These are phyloP conservation scores for Chenopodium quinoa DNA, from an alignment of 148 eudicot genomes.

Conservation along the genomic window DNA sequence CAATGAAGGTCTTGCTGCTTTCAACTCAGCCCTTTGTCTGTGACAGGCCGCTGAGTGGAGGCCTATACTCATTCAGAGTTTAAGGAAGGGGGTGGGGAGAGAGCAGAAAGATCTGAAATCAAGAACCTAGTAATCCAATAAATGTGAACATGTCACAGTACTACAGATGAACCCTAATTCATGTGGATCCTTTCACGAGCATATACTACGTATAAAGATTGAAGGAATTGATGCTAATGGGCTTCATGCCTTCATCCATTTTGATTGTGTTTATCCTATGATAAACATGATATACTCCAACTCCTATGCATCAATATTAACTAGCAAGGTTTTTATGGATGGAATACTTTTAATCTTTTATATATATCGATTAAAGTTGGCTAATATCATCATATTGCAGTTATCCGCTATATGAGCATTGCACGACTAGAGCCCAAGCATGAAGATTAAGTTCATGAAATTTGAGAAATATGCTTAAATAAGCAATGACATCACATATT, in stretches of 20 bases:
- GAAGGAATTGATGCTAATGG: neutral
- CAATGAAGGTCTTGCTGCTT: neutral
- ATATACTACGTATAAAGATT: neutral
- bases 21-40: neutral
- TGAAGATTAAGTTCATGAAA: neutral
- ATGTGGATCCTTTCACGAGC: neutral
- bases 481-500: neutral
- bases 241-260: neutral
- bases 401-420: neutral
- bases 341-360: neutral
- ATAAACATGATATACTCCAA: neutral
- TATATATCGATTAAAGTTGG: neutral
- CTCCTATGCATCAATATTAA: neutral
- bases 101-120: neutral
- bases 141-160: neutral
- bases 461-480: neutral
- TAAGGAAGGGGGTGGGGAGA: neutral
- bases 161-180: neutral
- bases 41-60: neutral
- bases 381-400: neutral
- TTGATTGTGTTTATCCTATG: neutral
- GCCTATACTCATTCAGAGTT: neutral
- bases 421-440: conserved; percentile 11
- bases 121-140: neutral
- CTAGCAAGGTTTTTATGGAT: neutral